These are phyloP conservation scores for Solanum pinnatisectum DNA, from an alignment of 257 asterid species.

Conservation along the genomic window DNA sequence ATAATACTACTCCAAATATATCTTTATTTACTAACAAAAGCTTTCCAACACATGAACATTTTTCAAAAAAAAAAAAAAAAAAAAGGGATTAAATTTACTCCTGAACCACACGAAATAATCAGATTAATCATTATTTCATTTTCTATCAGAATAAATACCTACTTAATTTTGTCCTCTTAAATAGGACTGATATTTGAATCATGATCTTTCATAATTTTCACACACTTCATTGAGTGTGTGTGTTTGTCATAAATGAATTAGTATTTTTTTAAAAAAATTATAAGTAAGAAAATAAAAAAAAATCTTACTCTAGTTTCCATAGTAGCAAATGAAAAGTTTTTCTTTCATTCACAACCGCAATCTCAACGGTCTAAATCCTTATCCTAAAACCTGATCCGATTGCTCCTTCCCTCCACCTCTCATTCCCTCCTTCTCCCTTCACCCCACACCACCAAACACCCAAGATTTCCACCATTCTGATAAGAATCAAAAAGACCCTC, in stretches of 20 bases:
- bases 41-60: background rate
- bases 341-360: slow-evolving; percentile 14
- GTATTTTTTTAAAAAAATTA: background rate
- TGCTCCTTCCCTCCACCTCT: slow-evolving; percentile 60
- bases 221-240: background rate
- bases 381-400: slow-evolving; percentile 76
- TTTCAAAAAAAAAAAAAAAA: background rate
- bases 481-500: slow-evolving; percentile 13
- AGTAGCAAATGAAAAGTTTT: background rate
- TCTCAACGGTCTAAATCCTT: slow-evolving; percentile 51
- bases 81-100: background rate
- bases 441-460: slow-evolving; percentile 26
- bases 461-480: slow-evolving; percentile 20
- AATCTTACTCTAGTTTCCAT: background rate
- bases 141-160: no score
- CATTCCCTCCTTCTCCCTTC: slow-evolving; percentile 27
- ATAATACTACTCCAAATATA: background rate
- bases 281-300: background rate
- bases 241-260: background rate
- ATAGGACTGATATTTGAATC: background rate
- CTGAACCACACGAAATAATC: background rate
- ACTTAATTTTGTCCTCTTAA: background rate
- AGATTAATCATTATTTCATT: background rate
- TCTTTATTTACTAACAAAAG: background rate
- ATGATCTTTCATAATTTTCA: background rate